These are phyloP conservation scores for Cenococcum geophilum DNA, from an alignment of 495 filamentous ascomycete species.

Conservation along the genomic window DNA sequence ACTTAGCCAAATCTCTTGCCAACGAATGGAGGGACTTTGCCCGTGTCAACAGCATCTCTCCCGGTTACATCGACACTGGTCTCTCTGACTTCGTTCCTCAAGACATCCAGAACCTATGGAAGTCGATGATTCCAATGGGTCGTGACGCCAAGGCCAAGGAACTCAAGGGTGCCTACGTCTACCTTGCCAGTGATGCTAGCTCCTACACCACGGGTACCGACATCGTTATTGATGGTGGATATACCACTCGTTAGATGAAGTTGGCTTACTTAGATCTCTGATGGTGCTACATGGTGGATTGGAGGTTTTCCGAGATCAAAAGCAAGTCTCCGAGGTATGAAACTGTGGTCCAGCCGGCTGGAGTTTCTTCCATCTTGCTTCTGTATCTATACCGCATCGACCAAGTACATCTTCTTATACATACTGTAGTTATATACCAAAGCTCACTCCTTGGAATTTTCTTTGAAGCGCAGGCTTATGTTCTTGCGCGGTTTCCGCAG, in stretches of 20 bases:
- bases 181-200: conserved; percentile 75
- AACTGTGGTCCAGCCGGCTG: too few relatives aligned
- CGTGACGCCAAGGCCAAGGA: conserved; percentile 67
- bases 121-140: conserved; percentile 81
- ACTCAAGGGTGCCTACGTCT: conserved; percentile 85
- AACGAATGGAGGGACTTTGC: conserved; percentile 86
- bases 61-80: conserved; percentile 83
- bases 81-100: conserved; percentile 66
- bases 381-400: too few relatives aligned
- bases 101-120: conserved; percentile 69
- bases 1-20: conserved; percentile 72
- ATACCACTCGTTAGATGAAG: neutral
- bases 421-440: too few relatives aligned
- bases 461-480: too few relatives aligned
- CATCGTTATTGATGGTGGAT: conserved; percentile 5
- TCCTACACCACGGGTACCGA: conserved; percentile 66
- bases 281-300: too few relatives aligned
- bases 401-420: too few relatives aligned
- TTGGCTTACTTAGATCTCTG: too few relatives aligned
- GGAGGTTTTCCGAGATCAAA: too few relatives aligned
- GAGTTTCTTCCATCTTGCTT: too few relatives aligned
- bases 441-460: too few relatives aligned
- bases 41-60: conserved; percentile 73
- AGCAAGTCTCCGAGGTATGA: too few relatives aligned
- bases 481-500: too few relatives aligned